These are phyloP conservation scores for Ophiostoma himal-ulmi DNA, from an alignment of 2,329 filamentous ascomycete species.

Conservation along the genomic window DNA sequence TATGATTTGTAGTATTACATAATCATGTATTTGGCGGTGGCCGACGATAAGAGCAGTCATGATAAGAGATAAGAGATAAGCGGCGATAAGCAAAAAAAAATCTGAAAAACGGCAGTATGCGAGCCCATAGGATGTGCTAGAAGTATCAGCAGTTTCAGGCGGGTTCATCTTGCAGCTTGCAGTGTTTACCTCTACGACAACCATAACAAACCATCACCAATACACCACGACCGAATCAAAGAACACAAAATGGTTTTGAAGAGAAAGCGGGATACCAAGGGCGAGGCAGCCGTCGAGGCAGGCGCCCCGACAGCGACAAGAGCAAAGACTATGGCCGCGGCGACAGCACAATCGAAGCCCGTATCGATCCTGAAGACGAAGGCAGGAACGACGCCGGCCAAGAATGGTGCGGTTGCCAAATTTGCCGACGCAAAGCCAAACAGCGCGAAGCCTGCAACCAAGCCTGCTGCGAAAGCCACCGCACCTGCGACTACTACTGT, in stretches of 20 bases:
- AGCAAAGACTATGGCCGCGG: slow-evolving; percentile 17
- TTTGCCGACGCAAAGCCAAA: not conserved
- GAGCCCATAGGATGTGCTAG: slow-evolving; percentile 10
- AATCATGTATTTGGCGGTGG: slow-evolving; percentile 1
- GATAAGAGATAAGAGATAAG: slow-evolving; percentile 21
- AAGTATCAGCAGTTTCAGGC: not conserved
- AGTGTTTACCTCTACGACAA: not conserved
- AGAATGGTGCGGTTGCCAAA: not conserved
- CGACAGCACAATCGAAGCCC: slow-evolving; percentile 7
- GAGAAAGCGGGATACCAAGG: slow-evolving; percentile 24
- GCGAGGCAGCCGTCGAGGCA: not conserved
- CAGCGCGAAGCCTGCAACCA: not conserved
- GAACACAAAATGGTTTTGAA: slow-evolving; percentile 19
- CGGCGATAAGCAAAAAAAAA: slow-evolving; percentile 19
- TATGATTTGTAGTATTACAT: not conserved
- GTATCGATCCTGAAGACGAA: slow-evolving; percentile 20
- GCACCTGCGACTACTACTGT: not conserved
- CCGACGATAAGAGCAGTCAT: slow-evolving; percentile 20
- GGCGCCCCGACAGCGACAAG: slow-evolving; percentile 9
- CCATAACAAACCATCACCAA: not conserved
- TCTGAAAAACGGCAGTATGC: not conserved
- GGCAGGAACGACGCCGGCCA: not conserved
- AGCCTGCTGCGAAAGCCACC: not conserved
- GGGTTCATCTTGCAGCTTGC: not conserved
- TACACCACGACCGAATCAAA: not conserved